Base-by-base conservation (phyloP, 371 early-diverging fungal genomes). In the Mucor sp. region DNA sequence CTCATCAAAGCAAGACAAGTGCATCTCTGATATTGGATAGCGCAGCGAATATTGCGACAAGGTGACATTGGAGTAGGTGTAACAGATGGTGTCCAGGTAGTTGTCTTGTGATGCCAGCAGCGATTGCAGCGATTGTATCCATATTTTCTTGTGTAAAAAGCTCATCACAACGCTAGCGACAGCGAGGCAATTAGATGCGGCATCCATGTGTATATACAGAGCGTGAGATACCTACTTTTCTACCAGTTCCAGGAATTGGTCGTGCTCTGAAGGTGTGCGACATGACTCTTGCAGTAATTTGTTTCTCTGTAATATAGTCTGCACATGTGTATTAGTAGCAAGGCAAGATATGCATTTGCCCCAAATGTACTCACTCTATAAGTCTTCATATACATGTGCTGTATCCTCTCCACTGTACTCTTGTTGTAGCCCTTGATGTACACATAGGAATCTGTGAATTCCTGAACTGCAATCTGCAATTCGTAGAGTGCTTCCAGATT, bases 391-490 rank as follows among this genome's bases (percentile, higher is more conserved):
- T 85, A 86, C 57, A 88, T 85, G 43, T 86, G 81, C n/a, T 80
- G 82, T 15, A 88, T 84, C 70, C 85, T 86, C 63, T 87, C 87
- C 11, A 87, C 79, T 0, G 87, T 85, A 56, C 72, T 74, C 17
- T 67, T 55, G 17, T 87, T 86, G 58, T 81, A 88, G 17, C 89
- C 89, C 25, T 85, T 86, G 44, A 88, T 84, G 62, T 87, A 88
- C 3, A 88, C 85, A 74, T 87, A 88, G 1, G 87, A 83, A 30
- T 83, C 82, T 44, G 80, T 85, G 67, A 88, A 88, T 70, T 88
- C 86, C n/a, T 78, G 77, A 1, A 80, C 78, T 6, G 82, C 74
- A 30, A 69, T 66, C 65, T 79, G 77, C 60, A 86, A 74, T 58
- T 87, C 86, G 30, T 77, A 66, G 19, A 88, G 59, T 1, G 86